Base-by-base conservation (phyloP, 805 yeast genomes). In the Suhomyces prunicola region DNA sequence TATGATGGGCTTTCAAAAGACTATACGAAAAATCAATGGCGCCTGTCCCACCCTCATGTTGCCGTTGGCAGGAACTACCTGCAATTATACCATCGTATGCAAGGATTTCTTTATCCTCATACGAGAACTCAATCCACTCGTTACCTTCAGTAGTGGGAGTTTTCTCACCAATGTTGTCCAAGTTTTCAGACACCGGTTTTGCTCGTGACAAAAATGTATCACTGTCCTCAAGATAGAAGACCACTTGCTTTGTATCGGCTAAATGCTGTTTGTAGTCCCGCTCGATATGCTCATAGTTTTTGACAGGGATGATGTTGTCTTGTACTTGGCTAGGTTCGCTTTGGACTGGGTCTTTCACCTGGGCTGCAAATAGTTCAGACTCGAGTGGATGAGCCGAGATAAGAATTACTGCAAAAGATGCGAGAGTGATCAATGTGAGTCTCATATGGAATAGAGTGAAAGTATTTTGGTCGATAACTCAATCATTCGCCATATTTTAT, bases 11-110 rank as follows among this genome's bases (percentile, higher is more conserved):
- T 19, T 39, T 39, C 42, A 39, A 17, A 39, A 39, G 42, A 39
- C 42, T 39, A 23, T 39, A 39, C 23, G 42, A 19, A 48, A 54
- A 51, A 26, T 46, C 54, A 27, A 55, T 48, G 4, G 52, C 40
- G 7, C 58, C 58, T 3, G 48, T 48, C n/a, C 49, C 51, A 13
- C 58, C 58, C 23, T 36, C 40, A 23, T 52, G 50, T 45, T 52
- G 58, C 13, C 54, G 52, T 24, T 55, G 54, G 40, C 58, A 55
- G 17, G 55, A 42, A 36, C 56, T 55, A 10, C 50, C 54, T 6
- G 58, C 56, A 31, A 55, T 39, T 17, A 35, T 31, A 5, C 58
- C 58, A 13, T 54, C 50, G 29, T 53, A 55, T 7, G 44, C 39
- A 3, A 47, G 31, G 6, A 50, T 27, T 12, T 41, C 36, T 12